Evolutionary conservation across 2,329 filamentous ascomycete species (phyloP), one percentile per base, ranked within the genome.

Genomic region (Leptographium flavum): DNA sequence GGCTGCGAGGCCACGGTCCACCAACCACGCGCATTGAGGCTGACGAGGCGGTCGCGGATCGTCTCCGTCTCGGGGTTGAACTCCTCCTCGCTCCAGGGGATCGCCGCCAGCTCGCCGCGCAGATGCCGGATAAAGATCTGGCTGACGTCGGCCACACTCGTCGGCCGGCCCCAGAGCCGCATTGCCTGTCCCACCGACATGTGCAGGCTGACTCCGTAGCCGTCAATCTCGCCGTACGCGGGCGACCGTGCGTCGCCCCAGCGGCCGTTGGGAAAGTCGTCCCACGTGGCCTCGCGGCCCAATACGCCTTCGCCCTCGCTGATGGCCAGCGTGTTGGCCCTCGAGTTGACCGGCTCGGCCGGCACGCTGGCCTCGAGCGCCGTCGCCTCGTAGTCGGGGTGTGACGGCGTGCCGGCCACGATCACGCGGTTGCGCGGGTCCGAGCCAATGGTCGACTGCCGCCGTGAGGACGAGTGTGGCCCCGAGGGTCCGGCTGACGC

Each of bases 201-300:
- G 65, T 95, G 92, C 33, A 98, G 70, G 46, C 83, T 92, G n/a
- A 93, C 87, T 11, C 92, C 92, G 59, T 96, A 96, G 9, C 87
- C 82, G 63, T 98, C 92, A 45, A 98, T 70, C 64, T 95, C 87
- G 56, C 92, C 92, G 58, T 95, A 98, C 41, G 92, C 92, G 49
- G 92, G 92, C 47, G 90, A 96, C 51, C 92, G 78, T 40, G 88
- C 92, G 62, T 98, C 92, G 64, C 92, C 93, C 92, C 92, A 98
- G 61, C 92, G 84, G 38, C 92, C 92, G 69, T 98, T 98, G 46
- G 92, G 92, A 57, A 87, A 98, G 58, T 98, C 92, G 57, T 98
- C 92, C 92, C 92, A 98, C 1, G 92, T 98, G 30, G 92, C 92
- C 68, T 96, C 90, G 42, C 92, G 76, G 11, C 90, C 92, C 7